Base-by-base conservation (phyloP, 225 moss, liverwort and hornwort species). In the Straminergon stramineum region DNA sequence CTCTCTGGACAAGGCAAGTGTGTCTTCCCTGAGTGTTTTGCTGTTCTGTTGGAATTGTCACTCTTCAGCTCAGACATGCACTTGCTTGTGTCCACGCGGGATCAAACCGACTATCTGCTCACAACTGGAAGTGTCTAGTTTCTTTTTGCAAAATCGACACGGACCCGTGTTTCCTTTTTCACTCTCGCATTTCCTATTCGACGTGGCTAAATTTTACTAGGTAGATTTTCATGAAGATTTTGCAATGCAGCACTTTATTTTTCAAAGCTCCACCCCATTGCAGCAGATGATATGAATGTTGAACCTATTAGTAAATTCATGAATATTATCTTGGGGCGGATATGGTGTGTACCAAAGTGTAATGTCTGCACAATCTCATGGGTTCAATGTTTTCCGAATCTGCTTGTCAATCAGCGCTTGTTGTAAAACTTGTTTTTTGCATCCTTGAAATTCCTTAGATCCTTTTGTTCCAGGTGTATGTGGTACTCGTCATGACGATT, bases 1-100 rank as follows among this genome's bases (percentile, higher is more conserved):
- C 78, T 94, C 97, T 22, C 96, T 92, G 81, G 99, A 97, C 90
- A 99, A 99, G 99, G 99, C 93, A 95, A 95, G 96, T 90, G 35
- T 53, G 61, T 32, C 37, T 64, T 67, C 41, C 68, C 68, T 67
- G 90, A 35, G 45, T 52, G 20, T 75, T 48, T 31, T 58, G 39
- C 32, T 62, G 43, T 51, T 91, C 30, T 80, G 39, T 79, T 61
- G 79, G 21, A 84, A 82, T 82, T 87, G 34, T 68, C 63, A 22
- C 58, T 58, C 64, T 69, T 62, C 77, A 77, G 56, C 78, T 71
- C 35, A 81, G 55, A 84, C 16, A 52, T 53, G 32, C 57, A 60
- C 62, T 89, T 43, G 66, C 61, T 43, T 73, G 66, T 63, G 55
- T 70, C 20, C 48, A 53, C 77, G 82, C 63, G 37, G 39, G 55